Percentiles rank a stretch among this genome's conserved stretches.
phyloP scores from a whole-genome alignment of 2,329 filamentous ascomycete genomes.

The Cladophialophora immunda region DNA sequence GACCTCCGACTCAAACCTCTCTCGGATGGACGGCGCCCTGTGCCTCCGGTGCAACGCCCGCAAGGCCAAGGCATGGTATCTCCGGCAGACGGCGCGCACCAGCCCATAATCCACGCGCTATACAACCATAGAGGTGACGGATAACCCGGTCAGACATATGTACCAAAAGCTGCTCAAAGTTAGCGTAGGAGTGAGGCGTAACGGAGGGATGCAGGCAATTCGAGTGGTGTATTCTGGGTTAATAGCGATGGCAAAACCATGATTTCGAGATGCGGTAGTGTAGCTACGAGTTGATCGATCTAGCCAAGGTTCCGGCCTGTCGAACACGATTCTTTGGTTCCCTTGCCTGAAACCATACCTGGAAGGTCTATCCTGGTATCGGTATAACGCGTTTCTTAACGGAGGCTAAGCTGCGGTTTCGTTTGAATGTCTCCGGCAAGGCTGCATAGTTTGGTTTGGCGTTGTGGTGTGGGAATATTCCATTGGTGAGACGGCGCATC shows the following conservation, averaged over 20 bases:
- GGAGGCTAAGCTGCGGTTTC: background rate
- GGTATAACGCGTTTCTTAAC: background rate
- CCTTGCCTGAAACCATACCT: background rate
- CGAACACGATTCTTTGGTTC: background rate
- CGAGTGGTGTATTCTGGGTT: background rate
- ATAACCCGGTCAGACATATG: background rate
- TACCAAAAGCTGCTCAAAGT: background rate
- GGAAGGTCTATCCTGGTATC: background rate
- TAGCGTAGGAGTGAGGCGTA: background rate
- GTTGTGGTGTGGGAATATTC: background rate
- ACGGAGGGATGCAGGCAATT: background rate
- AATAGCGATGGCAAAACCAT: background rate
- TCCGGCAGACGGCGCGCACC: slow-evolving; percentile 7
- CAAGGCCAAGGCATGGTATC: slow-evolving; percentile 29
- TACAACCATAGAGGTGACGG: background rate
- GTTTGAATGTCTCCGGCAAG: no score
- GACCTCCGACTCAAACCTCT: background rate
- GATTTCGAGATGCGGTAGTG: background rate
- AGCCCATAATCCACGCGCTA: background rate
- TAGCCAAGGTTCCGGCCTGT: background rate
- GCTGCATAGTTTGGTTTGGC: background rate
- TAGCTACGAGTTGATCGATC: background rate
- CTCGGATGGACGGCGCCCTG: slow-evolving; percentile 20
- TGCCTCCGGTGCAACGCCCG: slow-evolving; percentile 23
- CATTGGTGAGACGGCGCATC: background rate